These are phyloP conservation scores for Suillus subalutaceus DNA, from an alignment of 768 basidiomycete genomes.

Conservation along the genomic window DNA sequence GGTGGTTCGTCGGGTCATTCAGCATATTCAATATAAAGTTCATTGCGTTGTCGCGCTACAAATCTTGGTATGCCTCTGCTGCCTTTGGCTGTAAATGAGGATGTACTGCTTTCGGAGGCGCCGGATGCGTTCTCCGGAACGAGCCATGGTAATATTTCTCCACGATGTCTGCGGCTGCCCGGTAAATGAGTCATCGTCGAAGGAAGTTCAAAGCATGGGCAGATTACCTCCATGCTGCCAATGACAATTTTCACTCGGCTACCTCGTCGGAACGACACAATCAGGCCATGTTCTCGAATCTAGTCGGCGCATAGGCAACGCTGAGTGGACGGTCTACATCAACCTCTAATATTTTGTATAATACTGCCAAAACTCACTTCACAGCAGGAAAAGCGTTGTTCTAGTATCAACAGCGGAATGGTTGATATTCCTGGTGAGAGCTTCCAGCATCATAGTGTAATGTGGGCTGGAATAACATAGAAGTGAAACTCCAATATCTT, in stretches of 20 bases:
- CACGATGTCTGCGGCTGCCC: conserved; percentile 61
- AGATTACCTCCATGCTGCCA: conserved; percentile 21
- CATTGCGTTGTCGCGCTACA: conserved; percentile 39
- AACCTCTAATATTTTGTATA: not conserved
- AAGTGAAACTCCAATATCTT: conserved; percentile 33
- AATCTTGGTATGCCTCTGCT: conserved; percentile 45
- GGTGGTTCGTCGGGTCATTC: conserved; percentile 16
- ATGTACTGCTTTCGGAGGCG: conserved; percentile 55
- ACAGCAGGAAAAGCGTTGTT: conserved; percentile 15
- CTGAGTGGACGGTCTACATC: conserved; percentile 3
- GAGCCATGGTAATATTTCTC: conserved; percentile 53
- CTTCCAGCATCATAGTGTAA: conserved; percentile 23
- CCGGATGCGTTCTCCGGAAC: conserved; percentile 55
- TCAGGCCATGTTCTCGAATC: conserved; percentile 57
- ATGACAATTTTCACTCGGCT: conserved; percentile 18
- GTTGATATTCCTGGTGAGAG: conserved; percentile 40
- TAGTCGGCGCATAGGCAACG: conserved; percentile 36
- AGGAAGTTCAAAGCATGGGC: conserved; percentile 20
- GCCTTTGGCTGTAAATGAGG: conserved; percentile 54
- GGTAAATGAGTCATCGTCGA: conserved; percentile 41
- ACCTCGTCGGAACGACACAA: conserved; percentile 56
- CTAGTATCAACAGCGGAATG: conserved; percentile 39
- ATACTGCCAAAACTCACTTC: not conserved
- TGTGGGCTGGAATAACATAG: conserved; percentile 37
- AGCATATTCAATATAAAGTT: conserved; percentile 22